Evolutionary conservation across 176 grass and related monocot genomes (phyloP).

Genomic region (Chrysopogon serrulatus): DNA sequence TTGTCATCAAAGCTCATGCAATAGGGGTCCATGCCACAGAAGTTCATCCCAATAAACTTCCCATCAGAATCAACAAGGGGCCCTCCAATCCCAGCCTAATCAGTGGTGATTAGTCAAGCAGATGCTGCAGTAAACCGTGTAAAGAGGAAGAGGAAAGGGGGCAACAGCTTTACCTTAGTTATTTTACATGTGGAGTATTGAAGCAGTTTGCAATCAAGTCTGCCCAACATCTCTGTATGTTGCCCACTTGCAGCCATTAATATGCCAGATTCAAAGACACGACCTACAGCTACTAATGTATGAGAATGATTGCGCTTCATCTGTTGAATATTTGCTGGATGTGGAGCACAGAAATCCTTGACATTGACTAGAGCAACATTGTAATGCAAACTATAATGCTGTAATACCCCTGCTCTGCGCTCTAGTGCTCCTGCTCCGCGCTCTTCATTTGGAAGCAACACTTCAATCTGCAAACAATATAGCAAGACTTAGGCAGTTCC

Average conservation of each 20-base stretch:
- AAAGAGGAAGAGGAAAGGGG: too few relatives aligned
- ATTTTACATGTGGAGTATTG: neutral
- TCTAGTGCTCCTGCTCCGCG: neutral
- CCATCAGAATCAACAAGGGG: neutral
- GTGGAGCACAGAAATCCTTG: too few relatives aligned
- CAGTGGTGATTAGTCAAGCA: too few relatives aligned
- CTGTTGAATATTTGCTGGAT: neutral
- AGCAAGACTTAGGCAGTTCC: neutral
- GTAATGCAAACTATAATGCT: neutral
- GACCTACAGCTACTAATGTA: neutral
- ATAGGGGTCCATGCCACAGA: too few relatives aligned
- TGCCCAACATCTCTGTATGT: too few relatives aligned
- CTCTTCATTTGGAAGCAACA: neutral
- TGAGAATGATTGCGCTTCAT: neutral
- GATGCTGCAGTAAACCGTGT: too few relatives aligned
- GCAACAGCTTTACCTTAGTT: neutral
- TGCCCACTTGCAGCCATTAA: neutral
- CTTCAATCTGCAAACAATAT: neutral
- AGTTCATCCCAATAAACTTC: slow-evolving; percentile 16
- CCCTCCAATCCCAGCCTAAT: slow-evolving; percentile 11
- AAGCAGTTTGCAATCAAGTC: neutral
- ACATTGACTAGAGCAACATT: neutral
- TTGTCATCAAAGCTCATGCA: too few relatives aligned
- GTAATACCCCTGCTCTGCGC: neutral
- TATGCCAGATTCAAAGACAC: neutral